Conservation (phyloP, 2,329 filamentous ascomycete genomes). For the Cytospora piceae region DNA sequence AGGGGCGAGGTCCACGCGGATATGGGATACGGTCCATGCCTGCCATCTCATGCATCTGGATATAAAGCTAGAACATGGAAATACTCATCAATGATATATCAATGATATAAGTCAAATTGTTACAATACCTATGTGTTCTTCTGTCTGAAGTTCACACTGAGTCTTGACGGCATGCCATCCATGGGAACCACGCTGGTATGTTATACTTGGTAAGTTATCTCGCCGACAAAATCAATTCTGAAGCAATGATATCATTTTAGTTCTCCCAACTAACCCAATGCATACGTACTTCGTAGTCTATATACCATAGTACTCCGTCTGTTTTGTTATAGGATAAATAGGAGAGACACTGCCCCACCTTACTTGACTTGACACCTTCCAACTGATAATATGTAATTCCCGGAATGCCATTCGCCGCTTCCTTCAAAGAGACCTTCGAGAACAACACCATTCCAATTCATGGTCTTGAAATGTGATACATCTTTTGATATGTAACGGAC, state of each 20-base stretch:
- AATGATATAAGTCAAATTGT: too few species aligned
- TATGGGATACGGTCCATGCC: neutral
- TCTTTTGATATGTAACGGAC: neutral
- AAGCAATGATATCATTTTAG: too few species aligned
- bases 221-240: too few species aligned
- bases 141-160: neutral
- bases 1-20: too few species aligned
- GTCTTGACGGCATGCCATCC: too few species aligned
- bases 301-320: neutral
- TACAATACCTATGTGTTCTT: neutral
- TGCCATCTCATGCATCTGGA: neutral
- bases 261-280: too few species aligned
- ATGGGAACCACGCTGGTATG: neutral
- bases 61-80: neutral
- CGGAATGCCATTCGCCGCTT: constrained; percentile 14
- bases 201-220: too few species aligned
- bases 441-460: neutral
- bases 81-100: neutral
- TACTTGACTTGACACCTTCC: neutral
- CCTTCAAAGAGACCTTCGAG: neutral
- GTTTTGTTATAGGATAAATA: neutral
- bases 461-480: neutral
- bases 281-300: too few species aligned
- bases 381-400: neutral
- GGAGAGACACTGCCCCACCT: neutral